phyloP scores from a whole-genome alignment of 257 asterid genomes.

The Catharanthus roseus region DNA sequence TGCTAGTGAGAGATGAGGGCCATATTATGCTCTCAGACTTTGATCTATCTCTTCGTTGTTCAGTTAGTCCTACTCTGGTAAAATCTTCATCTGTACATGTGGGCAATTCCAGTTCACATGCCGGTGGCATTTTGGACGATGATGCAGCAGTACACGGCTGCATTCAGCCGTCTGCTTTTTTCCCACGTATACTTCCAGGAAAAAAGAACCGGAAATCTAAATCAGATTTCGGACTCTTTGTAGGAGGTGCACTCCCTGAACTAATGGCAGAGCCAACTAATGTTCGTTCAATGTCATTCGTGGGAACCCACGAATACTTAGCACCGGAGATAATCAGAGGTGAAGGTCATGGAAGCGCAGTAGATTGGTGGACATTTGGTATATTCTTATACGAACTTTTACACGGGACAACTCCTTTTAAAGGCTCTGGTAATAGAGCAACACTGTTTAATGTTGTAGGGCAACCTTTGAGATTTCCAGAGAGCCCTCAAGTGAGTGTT shows the following conservation, averaged over 20 bases:
- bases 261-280: constrained; percentile 44
- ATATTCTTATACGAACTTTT: constrained; percentile 39
- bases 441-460: constrained; percentile 36
- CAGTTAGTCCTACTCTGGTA: constrained; percentile 80
- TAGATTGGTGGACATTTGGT: constrained; percentile 49
- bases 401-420: constrained; percentile 44
- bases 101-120: constrained; percentile 21
- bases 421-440: constrained; percentile 37
- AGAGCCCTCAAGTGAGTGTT: constrained; percentile 27
- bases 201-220: constrained; percentile 39
- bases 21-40: constrained; percentile 94
- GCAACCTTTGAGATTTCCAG: constrained; percentile 39
- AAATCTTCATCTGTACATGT: constrained; percentile 64
- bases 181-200: constrained; percentile 34
- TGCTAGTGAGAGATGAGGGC: constrained; percentile 80
- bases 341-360: constrained; percentile 46
- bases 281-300: constrained; percentile 43
- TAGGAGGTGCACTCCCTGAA: constrained; percentile 40
- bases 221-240: constrained; percentile 37
- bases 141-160: constrained; percentile 31
- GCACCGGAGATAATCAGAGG: constrained; percentile 45
- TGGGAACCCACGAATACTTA: constrained; percentile 39
- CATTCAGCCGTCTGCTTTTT: constrained; percentile 28
- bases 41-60: constrained; percentile 89
- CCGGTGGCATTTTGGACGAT: constrained; percentile 27